Evolutionary conservation across 441 rosid species (phyloP).

Genomic region (Bruguiera hainesii): DNA sequence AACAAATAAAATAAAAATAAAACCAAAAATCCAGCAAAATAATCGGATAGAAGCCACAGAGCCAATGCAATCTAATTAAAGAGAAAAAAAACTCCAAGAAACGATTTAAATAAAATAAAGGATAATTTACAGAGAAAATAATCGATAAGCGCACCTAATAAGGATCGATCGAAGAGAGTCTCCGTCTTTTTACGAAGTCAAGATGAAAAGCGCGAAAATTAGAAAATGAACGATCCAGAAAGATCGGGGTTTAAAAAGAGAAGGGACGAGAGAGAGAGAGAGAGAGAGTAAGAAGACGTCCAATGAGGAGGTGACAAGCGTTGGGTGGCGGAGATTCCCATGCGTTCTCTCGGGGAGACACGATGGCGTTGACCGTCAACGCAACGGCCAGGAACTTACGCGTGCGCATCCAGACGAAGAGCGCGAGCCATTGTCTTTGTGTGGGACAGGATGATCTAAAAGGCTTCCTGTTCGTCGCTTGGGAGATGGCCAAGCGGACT

Average conservation of each 20-base stretch:
- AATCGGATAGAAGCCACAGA: not conserved
- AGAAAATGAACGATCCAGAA: not conserved
- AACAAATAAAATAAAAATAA: not conserved
- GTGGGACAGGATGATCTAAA: too few species aligned
- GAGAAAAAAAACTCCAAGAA: not conserved
- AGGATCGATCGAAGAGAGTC: too few species aligned
- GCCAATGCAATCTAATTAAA: constrained; percentile 17
- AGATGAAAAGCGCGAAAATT: too few species aligned
- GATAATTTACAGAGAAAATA: not conserved
- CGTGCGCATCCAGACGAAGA: not conserved
- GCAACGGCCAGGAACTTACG: not conserved
- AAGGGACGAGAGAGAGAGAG: not conserved
- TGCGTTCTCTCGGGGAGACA: constrained; percentile 17
- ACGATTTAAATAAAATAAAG: not conserved
- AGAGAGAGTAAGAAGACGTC: constrained; percentile 15
- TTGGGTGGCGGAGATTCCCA: constrained; percentile 27
- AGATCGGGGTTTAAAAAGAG: constrained; percentile 9
- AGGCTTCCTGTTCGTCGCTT: too few species aligned
- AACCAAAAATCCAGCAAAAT: not conserved
- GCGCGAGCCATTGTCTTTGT: too few species aligned
- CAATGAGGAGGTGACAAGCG: constrained; percentile 35
- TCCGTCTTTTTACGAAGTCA: too few species aligned
- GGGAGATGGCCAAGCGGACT: too few species aligned
- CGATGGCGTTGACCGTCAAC: constrained; percentile 41
- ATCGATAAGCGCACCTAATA: not conserved